Conservation (phyloP, 139 green algal genomes). For the Mychonastes homosphaera region DNA sequence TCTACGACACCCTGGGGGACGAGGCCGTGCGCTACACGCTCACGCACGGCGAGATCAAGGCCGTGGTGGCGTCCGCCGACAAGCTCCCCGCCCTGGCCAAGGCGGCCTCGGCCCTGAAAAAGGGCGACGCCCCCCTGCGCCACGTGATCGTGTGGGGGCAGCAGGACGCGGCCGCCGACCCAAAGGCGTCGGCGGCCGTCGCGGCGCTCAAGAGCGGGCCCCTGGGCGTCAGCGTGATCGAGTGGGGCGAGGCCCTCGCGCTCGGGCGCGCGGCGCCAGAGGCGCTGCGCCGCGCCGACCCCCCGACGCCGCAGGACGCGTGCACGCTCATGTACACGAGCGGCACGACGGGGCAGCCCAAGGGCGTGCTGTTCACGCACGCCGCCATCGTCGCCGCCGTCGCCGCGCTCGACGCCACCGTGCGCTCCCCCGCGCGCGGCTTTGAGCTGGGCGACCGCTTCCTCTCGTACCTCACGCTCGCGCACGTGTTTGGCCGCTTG, state of each 20-base stretch:
- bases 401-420: conserved; percentile 26
- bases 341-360: conserved; percentile 75
- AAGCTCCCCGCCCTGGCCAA: background rate
- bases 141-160: conserved; percentile 6
- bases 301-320: conserved; percentile 63
- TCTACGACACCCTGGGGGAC: conserved; percentile 91
- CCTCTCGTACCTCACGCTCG: conserved; percentile 60
- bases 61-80: conserved; percentile 5
- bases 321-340: conserved; percentile 93
- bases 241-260: conserved; percentile 48
- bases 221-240: conserved; percentile 33
- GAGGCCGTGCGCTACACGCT: conserved; percentile 90
- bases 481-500: conserved; percentile 84
- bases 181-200: background rate
- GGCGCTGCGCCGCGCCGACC: too few species aligned
- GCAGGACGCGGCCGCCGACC: background rate
- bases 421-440: conserved; percentile 44
- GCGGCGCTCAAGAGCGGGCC: background rate
- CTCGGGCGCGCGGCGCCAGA: conserved; percentile 36
- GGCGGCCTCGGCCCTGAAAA: background rate
- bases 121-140: background rate
- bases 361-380: conserved; percentile 80
- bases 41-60: conserved; percentile 47
- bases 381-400: conserved; percentile 42
- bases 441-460: conserved; percentile 43